phyloP scores from a whole-genome alignment of 805 yeast species.

The Pichia exigua region DNA sequence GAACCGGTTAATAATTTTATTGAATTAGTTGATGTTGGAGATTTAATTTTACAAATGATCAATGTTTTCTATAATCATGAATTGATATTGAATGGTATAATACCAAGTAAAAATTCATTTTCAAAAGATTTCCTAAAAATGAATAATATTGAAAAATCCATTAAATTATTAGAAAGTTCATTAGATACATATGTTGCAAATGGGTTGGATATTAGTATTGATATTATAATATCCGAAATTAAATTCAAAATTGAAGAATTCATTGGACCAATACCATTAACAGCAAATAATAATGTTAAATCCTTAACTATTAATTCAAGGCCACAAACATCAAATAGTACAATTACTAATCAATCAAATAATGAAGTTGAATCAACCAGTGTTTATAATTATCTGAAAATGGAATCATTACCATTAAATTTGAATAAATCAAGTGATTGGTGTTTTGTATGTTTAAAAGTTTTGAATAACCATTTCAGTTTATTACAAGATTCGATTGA shows the following conservation, averaged over 20 bases:
- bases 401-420: slow-evolving; percentile 19
- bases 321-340: neutral
- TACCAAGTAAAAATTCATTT: slow-evolving; percentile 37
- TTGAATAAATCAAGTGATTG: slow-evolving; percentile 43
- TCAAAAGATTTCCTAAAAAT: slow-evolving; percentile 73
- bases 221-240: slow-evolving; percentile 76
- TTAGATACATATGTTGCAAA: slow-evolving; percentile 87
- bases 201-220: slow-evolving; percentile 89
- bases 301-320: neutral
- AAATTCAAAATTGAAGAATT: slow-evolving; percentile 9
- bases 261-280: slow-evolving; percentile 23
- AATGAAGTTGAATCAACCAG: neutral
- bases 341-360: neutral
- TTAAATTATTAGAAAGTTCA: slow-evolving; percentile 56
- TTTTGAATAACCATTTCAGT: slow-evolving; percentile 64
- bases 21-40: slow-evolving; percentile 89
- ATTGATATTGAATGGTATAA: slow-evolving; percentile 46
- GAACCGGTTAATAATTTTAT: slow-evolving; percentile 84
- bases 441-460: slow-evolving; percentile 51
- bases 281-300: neutral
- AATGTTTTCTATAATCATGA: slow-evolving; percentile 88
- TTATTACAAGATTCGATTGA: slow-evolving; percentile 78
- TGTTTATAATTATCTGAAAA: slow-evolving; percentile 7
- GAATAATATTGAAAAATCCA: slow-evolving; percentile 62
- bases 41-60: slow-evolving; percentile 84